Evolutionary conservation across 345 rosid species (phyloP), one percentile per base, ranked within the genome.

Genomic region (Boechera stricta): DNA sequence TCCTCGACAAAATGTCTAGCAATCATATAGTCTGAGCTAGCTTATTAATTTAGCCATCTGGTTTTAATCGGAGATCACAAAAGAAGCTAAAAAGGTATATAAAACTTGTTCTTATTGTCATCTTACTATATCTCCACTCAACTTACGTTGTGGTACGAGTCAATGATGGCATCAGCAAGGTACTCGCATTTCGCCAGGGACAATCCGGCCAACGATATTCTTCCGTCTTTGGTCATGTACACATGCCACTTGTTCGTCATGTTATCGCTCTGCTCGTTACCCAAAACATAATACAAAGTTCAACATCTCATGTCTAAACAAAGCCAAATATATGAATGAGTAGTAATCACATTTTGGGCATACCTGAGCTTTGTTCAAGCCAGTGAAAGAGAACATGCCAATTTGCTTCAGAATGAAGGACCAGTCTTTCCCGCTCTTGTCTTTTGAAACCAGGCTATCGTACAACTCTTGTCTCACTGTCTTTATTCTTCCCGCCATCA

Each of bases 321-420:
- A 59, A 38, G 67, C 41, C 60, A 52, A 36, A 66, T 39, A 39
- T 12, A 29, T 31, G 16, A 44, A 9, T 2, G 10, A 31, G 59
- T 11, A 75, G 31, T 7, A 28, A 9, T 71, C 21, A 47, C 35
- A 49, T 60, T 48, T 24, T 15, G 24, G 29, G 59, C 35, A 67
- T 84, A 92, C 99, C 99, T 90, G 98, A 73, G 91, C 65, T 82
- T 86, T 95, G 87, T 80, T 89, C 82, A 95, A 84, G 75, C 98
- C 98, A 2, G 99, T 92, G 85, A 90, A 94, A 5, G 96, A 92
- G 89, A 95, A 95, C 99, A 95, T 95, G 84, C 99, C 98, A 59
- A 95, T 95, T 84, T 91, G 99, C 80, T 84, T 89, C 5, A 95
- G 84, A 71, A 95, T 86, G 72, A 91, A 92, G 54, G 98, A 92